Conservation (phyloP, 768 basidiomycete species). For the Lentinus tigrinus region DNA sequence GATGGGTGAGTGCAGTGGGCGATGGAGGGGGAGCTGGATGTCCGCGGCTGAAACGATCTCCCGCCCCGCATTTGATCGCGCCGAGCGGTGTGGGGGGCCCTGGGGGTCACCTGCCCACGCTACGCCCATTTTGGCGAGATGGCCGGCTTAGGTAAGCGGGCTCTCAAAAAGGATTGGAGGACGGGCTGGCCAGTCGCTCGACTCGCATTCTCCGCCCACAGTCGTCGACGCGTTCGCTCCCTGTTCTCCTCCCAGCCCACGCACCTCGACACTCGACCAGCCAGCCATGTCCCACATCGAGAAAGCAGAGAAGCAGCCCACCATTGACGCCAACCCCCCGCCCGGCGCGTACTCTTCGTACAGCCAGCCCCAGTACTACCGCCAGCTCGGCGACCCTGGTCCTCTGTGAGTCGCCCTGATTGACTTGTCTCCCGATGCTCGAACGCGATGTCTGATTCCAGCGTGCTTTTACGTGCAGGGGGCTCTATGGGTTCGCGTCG, state of each 20-base stretch:
- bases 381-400: constrained; percentile 57
- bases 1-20: background rate
- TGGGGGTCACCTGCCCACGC: constrained; percentile 8
- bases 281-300: constrained; percentile 27
- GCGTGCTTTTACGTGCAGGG: constrained; percentile 40
- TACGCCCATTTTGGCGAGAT: constrained; percentile 4
- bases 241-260: background rate
- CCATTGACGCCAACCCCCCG: constrained; percentile 16
- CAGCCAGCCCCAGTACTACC: constrained; percentile 11
- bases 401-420: constrained; percentile 57
- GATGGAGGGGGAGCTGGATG: background rate
- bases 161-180: constrained; percentile 6
- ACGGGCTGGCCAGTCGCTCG: background rate
- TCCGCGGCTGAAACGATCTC: background rate
- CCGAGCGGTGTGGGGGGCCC: constrained; percentile 1
- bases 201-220: background rate
- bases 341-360: constrained; percentile 3
- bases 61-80: constrained; percentile 8
- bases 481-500: constrained; percentile 80
- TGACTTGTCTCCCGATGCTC: constrained; percentile 3
- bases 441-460: constrained; percentile 2
- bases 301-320: constrained; percentile 22
- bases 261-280: constrained; percentile 3
- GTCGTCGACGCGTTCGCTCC: background rate
- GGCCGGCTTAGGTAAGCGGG: constrained; percentile 8